phyloP scores from a whole-genome alignment of 2,329 filamentous ascomycete genomes.

The Scleromitrula shiraiana region DNA sequence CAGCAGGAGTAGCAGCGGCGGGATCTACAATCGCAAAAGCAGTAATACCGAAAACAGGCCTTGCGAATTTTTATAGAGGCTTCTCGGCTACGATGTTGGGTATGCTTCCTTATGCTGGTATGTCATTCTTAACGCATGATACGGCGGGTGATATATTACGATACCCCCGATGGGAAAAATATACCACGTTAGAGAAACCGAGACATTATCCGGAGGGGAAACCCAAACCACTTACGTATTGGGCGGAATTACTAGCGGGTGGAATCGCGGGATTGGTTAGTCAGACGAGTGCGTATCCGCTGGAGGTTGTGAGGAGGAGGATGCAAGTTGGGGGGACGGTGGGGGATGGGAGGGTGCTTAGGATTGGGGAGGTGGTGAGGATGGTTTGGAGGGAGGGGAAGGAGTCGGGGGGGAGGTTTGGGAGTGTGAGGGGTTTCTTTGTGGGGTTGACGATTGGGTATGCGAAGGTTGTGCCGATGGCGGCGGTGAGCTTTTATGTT shows the following conservation, averaged over 20 bases:
- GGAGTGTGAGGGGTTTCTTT: slow-evolving; percentile 80
- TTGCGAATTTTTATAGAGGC: slow-evolving; percentile 90
- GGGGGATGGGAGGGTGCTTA: slow-evolving; percentile 73
- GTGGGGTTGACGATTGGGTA: slow-evolving; percentile 93
- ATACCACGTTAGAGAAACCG: slow-evolving; percentile 66
- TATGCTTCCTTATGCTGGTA: slow-evolving; percentile 94
- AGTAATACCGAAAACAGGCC: slow-evolving; percentile 54
- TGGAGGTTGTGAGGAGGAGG: slow-evolving; percentile 82
- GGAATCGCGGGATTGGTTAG: slow-evolving; percentile 82
- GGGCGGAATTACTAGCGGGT: slow-evolving; percentile 79
- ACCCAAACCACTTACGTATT: slow-evolving; percentile 66
- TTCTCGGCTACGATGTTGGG: slow-evolving; percentile 85
- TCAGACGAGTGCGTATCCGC: slow-evolving; percentile 86
- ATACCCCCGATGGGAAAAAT: slow-evolving; percentile 53
- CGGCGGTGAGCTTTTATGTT: slow-evolving; percentile 59
- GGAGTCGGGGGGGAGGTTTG: slow-evolving; percentile 61
- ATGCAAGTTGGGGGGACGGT: slow-evolving; percentile 97
- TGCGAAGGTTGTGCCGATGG: slow-evolving; percentile 87
- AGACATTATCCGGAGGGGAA: slow-evolving; percentile 48
- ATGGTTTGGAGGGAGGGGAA: slow-evolving; percentile 67
- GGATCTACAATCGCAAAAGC: slow-evolving; percentile 34
- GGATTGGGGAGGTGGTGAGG: slow-evolving; percentile 69
- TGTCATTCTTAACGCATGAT: slow-evolving; percentile 94
- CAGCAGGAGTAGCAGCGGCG: slow-evolving; percentile 35
- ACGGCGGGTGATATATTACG: slow-evolving; percentile 79